Evolutionary conservation across 495 filamentous ascomycete genomes (phyloP), one percentile per base, ranked within the genome.

Genomic region (Penicillium diatomitis): DNA sequence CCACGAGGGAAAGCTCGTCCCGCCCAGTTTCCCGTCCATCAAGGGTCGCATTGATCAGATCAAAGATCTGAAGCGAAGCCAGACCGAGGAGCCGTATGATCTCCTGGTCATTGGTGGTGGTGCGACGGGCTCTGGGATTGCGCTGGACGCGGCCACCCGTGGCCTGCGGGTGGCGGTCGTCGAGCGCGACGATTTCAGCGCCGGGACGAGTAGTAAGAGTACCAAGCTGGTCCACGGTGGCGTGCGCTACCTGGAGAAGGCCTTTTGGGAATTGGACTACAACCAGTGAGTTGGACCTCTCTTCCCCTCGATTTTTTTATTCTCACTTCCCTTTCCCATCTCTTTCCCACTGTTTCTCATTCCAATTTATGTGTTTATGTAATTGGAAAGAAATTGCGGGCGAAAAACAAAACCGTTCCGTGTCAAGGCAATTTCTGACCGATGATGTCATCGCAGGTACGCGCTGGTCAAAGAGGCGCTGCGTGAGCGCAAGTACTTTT

Each of bases 211-310:
- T 66, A 91, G 86, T 62, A 98, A 98, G 70, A 92, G 87, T 68
- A 98, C 92, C 32, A 98, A 98, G 67, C 73, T 98, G 50, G 92
- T 98, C 3, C 92, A 98, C 67, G 92, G 92, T 51, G 92, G 92
- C 58, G 92, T 98, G 40, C 77, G 92, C 50, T 98, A 98, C 62
- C 71, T 98, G 45, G 92, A 98, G 64, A 97, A 98, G 71, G 92
- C 92, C 36, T 82, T 98, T 40, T 96, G 86, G 84, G 88, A 96
- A 60, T 73, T 97, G 62, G 92, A 98, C 67, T 96, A 95, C 63
- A 85, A 84, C 53, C 92, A 98, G 77, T 84, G 52, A 67, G 74
- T 63, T 36, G 53, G 29, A 29, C 44, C 28, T 29, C 3, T 31
- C 5, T 31, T 0, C 5, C 8, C 31, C 3, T 9, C 11, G 4